A percentile compares a stretch with the other conserved stretches of the same genome.
These are phyloP conservation scores for Beauveria asiatica DNA, from an alignment of 2,329 filamentous ascomycete species.

Conservation along the genomic window DNA sequence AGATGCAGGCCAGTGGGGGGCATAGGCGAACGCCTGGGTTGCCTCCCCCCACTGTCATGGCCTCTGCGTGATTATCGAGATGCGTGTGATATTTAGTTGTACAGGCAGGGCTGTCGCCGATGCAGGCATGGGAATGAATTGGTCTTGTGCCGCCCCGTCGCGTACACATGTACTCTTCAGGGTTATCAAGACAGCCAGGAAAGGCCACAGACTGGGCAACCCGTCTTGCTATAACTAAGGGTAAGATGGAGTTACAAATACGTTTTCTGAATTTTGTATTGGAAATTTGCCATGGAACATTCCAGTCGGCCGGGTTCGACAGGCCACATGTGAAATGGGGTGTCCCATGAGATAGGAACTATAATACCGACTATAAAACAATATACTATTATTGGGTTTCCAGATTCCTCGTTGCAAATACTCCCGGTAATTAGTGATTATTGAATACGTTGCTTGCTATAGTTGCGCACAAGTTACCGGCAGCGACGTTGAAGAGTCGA, in stretches of 20 bases:
- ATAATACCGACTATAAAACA: not conserved
- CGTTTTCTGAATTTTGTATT: not conserved
- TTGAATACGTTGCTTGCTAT: too few relatives aligned
- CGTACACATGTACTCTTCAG: not conserved
- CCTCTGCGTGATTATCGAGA: constrained; percentile 5
- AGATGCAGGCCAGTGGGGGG: constrained; percentile 2
- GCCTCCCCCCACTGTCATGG: constrained; percentile 3
- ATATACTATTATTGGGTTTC: not conserved
- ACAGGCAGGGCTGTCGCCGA: constrained; percentile 5
- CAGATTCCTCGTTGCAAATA: too few relatives aligned
- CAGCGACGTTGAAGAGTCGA: too few relatives aligned
- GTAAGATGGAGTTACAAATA: not conserved
- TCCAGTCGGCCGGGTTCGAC: not conserved
- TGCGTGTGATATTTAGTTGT: not conserved
- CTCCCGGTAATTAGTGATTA: too few relatives aligned
- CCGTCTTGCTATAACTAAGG: not conserved
- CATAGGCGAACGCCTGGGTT: constrained; percentile 2
- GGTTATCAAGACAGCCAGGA: not conserved
- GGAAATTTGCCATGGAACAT: not conserved
- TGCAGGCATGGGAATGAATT: not conserved
- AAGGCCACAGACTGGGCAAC: not conserved
- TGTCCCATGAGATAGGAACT: not conserved
- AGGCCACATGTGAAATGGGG: not conserved
- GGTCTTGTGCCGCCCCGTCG: not conserved
- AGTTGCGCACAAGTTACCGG: too few relatives aligned